Conservation (phyloP, 441 rosid species). For the Rhodomyrtus psidioides region DNA sequence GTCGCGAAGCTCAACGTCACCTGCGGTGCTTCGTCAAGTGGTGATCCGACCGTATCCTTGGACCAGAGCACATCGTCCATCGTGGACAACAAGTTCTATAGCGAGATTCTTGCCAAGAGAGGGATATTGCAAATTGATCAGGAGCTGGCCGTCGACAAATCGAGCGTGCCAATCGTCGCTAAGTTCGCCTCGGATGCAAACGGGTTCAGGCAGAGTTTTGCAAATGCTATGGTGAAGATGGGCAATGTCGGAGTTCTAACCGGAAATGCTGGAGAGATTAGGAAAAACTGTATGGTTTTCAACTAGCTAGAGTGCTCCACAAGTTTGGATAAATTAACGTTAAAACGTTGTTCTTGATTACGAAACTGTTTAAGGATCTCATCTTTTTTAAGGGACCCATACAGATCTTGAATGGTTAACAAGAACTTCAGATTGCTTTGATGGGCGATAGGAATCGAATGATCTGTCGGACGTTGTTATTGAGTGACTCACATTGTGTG, state of each 20-base stretch:
- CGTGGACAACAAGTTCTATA: constrained; percentile 41
- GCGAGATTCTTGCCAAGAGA: constrained; percentile 27
- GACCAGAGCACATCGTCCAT: constrained; percentile 45
- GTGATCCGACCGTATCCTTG: constrained; percentile 32
- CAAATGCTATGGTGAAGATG: constrained; percentile 39
- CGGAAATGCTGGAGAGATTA: constrained; percentile 13
- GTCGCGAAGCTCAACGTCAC: constrained; percentile 24
- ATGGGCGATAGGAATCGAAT: too few species aligned
- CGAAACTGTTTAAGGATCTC: too few species aligned
- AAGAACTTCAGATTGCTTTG: too few species aligned
- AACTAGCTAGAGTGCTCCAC: too few species aligned
- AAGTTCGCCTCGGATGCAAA: constrained; percentile 24
- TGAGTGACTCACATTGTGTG: too few species aligned
- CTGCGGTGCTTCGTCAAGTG: constrained; percentile 17
- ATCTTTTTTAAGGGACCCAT: too few species aligned
- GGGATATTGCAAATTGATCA: constrained; percentile 59
- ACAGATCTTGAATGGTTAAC: too few species aligned
- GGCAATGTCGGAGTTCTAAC: constrained; percentile 26
- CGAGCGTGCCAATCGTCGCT: constrained; percentile 29
- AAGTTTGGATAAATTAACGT: too few species aligned
- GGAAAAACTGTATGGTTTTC: constrained; percentile 39
- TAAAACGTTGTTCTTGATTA: too few species aligned
- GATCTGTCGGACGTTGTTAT: background rate
- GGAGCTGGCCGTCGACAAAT: constrained; percentile 24
- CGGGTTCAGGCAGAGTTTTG: constrained; percentile 15